Conservation (phyloP, 345 rosid species). For the Dovyalis caffra region DNA sequence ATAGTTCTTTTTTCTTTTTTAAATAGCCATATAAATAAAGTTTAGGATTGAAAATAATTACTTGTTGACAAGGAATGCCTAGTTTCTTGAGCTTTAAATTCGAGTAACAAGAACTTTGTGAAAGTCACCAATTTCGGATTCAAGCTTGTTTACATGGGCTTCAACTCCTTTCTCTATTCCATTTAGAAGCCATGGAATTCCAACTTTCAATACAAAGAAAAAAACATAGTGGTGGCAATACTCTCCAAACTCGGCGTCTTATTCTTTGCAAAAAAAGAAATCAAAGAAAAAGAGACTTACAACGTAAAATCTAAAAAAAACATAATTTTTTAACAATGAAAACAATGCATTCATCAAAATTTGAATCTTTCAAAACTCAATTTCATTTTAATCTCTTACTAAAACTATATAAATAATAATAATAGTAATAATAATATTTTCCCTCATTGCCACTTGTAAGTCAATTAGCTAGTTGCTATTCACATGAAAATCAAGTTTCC, state of each 20-base stretch:
- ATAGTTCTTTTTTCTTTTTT: too few species aligned
- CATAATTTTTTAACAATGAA: background rate
- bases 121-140: constrained; percentile 72
- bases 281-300: background rate
- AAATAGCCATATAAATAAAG: too few species aligned
- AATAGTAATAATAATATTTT: too few species aligned
- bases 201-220: constrained; percentile 63
- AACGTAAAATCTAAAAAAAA: background rate
- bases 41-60: constrained; percentile 28
- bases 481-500: too few species aligned
- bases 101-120: constrained; percentile 69
- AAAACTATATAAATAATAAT: too few species aligned
- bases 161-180: constrained; percentile 83
- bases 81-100: constrained; percentile 74
- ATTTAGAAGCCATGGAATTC: constrained; percentile 75
- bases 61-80: constrained; percentile 92
- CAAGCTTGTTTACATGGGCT: constrained; percentile 70
- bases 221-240: constrained; percentile 14
- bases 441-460: background rate
- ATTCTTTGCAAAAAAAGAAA: background rate
- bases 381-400: too few species aligned
- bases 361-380: background rate
- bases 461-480: too few species aligned
- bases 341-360: background rate
- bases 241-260: constrained; percentile 5